phyloP scores from a whole-genome alignment of 2,329 filamentous ascomycete genomes.

The Colletotrichum incanum region DNA sequence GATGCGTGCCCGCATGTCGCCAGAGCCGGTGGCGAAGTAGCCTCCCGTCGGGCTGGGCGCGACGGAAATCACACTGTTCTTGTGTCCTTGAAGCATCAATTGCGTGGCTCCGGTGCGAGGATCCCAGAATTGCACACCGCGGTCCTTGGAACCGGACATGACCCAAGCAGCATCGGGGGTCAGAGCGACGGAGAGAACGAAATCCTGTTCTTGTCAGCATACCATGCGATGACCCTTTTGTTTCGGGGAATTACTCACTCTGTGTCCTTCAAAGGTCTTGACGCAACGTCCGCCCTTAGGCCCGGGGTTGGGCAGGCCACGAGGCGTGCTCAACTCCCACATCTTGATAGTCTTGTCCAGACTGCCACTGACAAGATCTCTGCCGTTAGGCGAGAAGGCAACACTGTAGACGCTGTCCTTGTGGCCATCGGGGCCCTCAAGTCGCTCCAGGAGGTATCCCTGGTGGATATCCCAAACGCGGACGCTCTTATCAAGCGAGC shows the following conservation, averaged over 20 bases:
- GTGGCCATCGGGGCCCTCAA: constrained; percentile 94
- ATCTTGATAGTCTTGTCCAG: constrained; percentile 99
- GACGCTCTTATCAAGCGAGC: constrained; percentile 97
- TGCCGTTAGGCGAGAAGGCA: constrained; percentile 93
- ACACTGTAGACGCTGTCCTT: constrained; percentile 98
- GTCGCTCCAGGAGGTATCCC: constrained; percentile 89
- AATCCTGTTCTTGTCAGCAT: constrained; percentile 76
- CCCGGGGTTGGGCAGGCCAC: constrained; percentile 76
- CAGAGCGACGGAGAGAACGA: constrained; percentile 94
- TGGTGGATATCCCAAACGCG: constrained; percentile 94
- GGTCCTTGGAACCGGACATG: constrained; percentile 96
- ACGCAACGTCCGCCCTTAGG: constrained; percentile 93
- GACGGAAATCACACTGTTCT: constrained; percentile 98
- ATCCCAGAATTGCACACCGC: constrained; percentile 99
- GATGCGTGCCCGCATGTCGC: constrained; percentile 97
- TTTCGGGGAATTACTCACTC: constrained; percentile 68
- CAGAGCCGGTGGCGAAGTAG: constrained; percentile 95
- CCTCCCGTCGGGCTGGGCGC: constrained; percentile 91
- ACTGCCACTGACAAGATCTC: constrained; percentile 93
- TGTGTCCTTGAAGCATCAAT: constrained; percentile 98
- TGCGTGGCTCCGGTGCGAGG: constrained; percentile 93
- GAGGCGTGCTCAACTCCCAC: constrained; percentile 90
- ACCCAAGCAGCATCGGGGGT: constrained; percentile 97
- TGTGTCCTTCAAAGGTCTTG: constrained; percentile 97
- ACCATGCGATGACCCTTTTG: not conserved